These are phyloP conservation scores for Hondaea fermentalgiana DNA, from an alignment of 108 stramenopile species.

Conservation along the genomic window DNA sequence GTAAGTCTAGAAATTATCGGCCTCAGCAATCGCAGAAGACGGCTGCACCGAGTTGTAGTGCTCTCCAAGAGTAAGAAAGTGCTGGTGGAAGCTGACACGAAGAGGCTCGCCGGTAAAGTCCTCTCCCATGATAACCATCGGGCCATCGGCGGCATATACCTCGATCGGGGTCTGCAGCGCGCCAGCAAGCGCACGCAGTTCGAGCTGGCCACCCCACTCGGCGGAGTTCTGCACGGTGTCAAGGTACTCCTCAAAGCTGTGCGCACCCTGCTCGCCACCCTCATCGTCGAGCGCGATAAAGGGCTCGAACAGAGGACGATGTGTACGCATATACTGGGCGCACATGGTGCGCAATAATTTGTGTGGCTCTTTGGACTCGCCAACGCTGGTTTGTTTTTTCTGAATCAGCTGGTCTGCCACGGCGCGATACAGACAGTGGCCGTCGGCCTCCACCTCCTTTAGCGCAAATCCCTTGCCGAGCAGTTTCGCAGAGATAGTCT, in stretches of 20 bases:
- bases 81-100: slow-evolving; percentile 75
- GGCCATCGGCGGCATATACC: slow-evolving; percentile 61
- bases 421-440: slow-evolving; percentile 88
- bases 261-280: slow-evolving; percentile 30
- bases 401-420: slow-evolving; percentile 63
- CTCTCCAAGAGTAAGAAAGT: slow-evolving; percentile 92
- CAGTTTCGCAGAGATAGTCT: background rate
- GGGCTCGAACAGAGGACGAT: slow-evolving; percentile 71
- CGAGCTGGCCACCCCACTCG: slow-evolving; percentile 95
- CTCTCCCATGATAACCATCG: slow-evolving; percentile 33
- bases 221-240: slow-evolving; percentile 61
- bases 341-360: slow-evolving; percentile 19
- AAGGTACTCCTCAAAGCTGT: slow-evolving; percentile 70
- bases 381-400: background rate
- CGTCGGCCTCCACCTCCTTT: slow-evolving; percentile 77
- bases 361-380: slow-evolving; percentile 27
- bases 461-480: slow-evolving; percentile 35
- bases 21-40: background rate
- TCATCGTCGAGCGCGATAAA: slow-evolving; percentile 50
- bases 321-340: slow-evolving; percentile 35
- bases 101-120: slow-evolving; percentile 46
- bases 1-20: background rate
- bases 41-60: slow-evolving; percentile 87
- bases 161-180: slow-evolving; percentile 70
- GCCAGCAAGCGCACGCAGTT: slow-evolving; percentile 69